Conservation (phyloP, 441 rosid species). For the Hypseocharis bilobata region DNA sequence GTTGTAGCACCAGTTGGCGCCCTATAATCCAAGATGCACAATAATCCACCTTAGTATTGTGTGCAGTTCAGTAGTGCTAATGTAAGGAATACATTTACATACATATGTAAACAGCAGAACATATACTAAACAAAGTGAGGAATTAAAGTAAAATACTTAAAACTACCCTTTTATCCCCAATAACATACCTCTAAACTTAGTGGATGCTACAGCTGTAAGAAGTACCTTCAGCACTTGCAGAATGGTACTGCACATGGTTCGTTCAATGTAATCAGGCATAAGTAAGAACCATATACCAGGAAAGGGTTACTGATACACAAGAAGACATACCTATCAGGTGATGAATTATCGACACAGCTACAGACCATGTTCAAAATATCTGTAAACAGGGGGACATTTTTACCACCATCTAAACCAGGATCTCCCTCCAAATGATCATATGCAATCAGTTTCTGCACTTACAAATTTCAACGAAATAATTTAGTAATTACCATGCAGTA, state of each 20-base stretch:
- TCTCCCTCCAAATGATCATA: conserved; percentile 97
- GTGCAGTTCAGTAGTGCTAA: background rate
- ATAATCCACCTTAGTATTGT: background rate
- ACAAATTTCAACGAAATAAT: conserved; percentile 21
- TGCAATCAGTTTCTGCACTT: conserved; percentile 86
- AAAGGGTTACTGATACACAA: conserved; percentile 14
- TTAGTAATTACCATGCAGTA: conserved; percentile 10
- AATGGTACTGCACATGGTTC: conserved; percentile 62
- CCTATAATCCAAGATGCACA: background rate
- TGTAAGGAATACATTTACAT: conserved; percentile 3
- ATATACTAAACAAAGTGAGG: background rate
- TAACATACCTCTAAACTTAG: conserved; percentile 78
- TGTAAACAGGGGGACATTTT: conserved; percentile 69
- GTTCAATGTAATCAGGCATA: conserved; percentile 22
- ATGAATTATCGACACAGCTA: conserved; percentile 84
- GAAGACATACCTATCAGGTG: conserved; percentile 72
- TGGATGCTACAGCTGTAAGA: conserved; percentile 89
- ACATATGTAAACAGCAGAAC: background rate
- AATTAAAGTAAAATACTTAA: conserved; percentile 2
- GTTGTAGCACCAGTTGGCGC: background rate
- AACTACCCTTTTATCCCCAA: conserved; percentile 11
- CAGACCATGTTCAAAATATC: conserved; percentile 91
- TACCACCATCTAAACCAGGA: conserved; percentile 91
- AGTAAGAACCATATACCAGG: conserved; percentile 16
- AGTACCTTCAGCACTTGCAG: conserved; percentile 93